Base-by-base conservation (phyloP, 805 yeast genomes). In the Candida yuanshanica region DNA sequence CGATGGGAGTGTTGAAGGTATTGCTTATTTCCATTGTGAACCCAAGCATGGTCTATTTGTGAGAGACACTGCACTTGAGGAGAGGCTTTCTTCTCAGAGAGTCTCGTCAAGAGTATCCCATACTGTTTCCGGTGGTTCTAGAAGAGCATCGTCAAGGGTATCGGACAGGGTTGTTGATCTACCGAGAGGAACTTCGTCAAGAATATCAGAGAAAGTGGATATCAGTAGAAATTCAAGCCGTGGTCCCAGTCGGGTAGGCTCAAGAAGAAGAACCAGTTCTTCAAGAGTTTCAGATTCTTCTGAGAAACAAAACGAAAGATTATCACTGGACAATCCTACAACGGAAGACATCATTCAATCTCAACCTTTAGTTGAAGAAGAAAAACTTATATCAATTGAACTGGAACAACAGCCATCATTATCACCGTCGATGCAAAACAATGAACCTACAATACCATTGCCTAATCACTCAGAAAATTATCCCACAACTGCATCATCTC, bases 1-100 rank as follows among this genome's bases (percentile, higher is more conserved):
- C 55, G 79, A 87, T 54, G 97, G 97, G 0, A 63, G 75, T 35
- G 70, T 89, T 10, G 74, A 77, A 18, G 89, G 84, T 1, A 56
- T 52, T 1, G 51, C 70, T 20, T 73, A 84, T 45, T 89, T 90
- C 56, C 54, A 64, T 2, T 74, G 87, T 46, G 45, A 52, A 18
- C 91, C 91, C 0, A 50, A 52, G 3, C 60, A 62, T 51, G 83
- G 82, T 0, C 58, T 77, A 1, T 78, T 77, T 56, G 78, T 74
- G 4, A 57, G 73, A 33, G 68, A 68, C n/a, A 41, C 60, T 2
- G 45, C 66, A 38, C 45, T 66, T 18, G 53, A 46, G 20, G 16
- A n/a, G n/a, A 23, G 23, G 24, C 5, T 14, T 11, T 14, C 17
- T 16, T 18, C 36, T 25, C 20, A 20, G 17, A 32, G 20, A 22